Conservation (phyloP, 2,329 filamentous ascomycete species). For the Rhinocladiella similis region DNA sequence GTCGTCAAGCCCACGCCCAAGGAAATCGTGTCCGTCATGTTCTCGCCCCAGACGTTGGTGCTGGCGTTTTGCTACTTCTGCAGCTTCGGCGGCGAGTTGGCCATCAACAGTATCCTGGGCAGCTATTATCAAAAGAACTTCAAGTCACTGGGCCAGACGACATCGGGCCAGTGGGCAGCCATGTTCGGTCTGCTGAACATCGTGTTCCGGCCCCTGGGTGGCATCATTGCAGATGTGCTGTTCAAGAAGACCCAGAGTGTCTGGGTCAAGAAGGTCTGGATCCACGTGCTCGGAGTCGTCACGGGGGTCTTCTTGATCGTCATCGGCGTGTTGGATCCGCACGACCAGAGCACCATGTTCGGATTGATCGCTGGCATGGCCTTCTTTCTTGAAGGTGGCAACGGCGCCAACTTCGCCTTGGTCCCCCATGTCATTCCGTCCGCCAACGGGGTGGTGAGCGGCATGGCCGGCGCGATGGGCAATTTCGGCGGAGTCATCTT, state of each 20-base stretch:
- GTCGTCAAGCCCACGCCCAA: slow-evolving; percentile 62
- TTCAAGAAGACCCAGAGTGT: slow-evolving; percentile 49
- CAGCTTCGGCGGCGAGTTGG: slow-evolving; percentile 61
- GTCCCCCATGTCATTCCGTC: slow-evolving; percentile 83
- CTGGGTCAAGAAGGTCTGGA: slow-evolving; percentile 65
- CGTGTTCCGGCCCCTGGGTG: slow-evolving; percentile 49
- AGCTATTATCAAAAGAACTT: slow-evolving; percentile 61
- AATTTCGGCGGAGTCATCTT: slow-evolving; percentile 86
- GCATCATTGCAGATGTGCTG: slow-evolving; percentile 56
- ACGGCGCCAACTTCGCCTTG: slow-evolving; percentile 82
- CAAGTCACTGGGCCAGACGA: slow-evolving; percentile 54
- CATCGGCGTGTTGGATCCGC: slow-evolving; percentile 65
- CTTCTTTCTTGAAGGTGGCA: slow-evolving; percentile 80
- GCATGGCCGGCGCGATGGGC: slow-evolving; percentile 74
- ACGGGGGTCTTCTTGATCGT: slow-evolving; percentile 61
- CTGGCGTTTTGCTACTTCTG: slow-evolving; percentile 58
- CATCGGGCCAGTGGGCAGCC: slow-evolving; percentile 56
- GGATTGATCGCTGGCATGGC: slow-evolving; percentile 75
- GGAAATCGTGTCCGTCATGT: slow-evolving; percentile 61
- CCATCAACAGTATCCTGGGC: slow-evolving; percentile 62
- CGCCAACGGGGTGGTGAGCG: slow-evolving; percentile 78
- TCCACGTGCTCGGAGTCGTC: slow-evolving; percentile 57
- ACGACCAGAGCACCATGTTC: slow-evolving; percentile 65
- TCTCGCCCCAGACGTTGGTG: slow-evolving; percentile 60
- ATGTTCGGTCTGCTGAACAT: slow-evolving; percentile 57